Evolutionary conservation across 306 rosid species (phyloP).

Genomic region (Lithocarpus polystachyus): DNA sequence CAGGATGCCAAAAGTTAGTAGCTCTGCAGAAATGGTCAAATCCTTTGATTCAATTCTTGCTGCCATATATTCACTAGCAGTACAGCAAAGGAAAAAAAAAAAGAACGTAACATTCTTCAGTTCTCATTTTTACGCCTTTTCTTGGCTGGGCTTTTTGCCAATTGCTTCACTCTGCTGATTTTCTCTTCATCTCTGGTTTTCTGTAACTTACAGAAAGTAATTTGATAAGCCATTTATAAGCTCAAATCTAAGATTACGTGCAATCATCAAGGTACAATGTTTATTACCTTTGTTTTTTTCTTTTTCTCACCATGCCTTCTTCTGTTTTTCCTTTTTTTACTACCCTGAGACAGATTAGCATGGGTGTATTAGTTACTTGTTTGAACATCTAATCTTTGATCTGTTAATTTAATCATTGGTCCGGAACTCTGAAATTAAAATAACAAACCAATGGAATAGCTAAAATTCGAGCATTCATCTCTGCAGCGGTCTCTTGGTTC

Average conservation of each 20-base stretch:
- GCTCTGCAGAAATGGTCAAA: background rate
- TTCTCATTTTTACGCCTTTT: conserved; percentile 39
- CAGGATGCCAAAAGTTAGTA: background rate
- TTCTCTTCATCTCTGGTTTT: conserved; percentile 23
- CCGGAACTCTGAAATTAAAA: background rate
- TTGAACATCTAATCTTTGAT: background rate
- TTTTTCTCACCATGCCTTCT: conserved; percentile 35
- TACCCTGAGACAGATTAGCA: conserved; percentile 30
- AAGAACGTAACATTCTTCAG: conserved; percentile 1
- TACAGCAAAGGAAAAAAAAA: background rate
- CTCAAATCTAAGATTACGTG: background rate
- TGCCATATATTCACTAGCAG: background rate
- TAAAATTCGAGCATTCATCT: conserved; percentile 31
- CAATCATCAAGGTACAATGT: background rate
- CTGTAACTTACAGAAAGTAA: conserved; percentile 39
- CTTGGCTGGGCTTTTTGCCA: conserved; percentile 37
- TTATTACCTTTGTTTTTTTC: conserved; percentile 47
- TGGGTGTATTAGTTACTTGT: conserved; percentile 6
- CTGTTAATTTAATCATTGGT: background rate
- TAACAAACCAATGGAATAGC: conserved; percentile 53
- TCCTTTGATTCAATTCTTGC: background rate
- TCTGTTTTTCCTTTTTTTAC: conserved; percentile 28
- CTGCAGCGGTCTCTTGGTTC: conserved; percentile 45
- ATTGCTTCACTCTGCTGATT: conserved; percentile 15
- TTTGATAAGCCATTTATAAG: conserved; percentile 6